Evolutionary conservation across 257 asterid species (phyloP).

Genomic region (Cordia subcordata): DNA sequence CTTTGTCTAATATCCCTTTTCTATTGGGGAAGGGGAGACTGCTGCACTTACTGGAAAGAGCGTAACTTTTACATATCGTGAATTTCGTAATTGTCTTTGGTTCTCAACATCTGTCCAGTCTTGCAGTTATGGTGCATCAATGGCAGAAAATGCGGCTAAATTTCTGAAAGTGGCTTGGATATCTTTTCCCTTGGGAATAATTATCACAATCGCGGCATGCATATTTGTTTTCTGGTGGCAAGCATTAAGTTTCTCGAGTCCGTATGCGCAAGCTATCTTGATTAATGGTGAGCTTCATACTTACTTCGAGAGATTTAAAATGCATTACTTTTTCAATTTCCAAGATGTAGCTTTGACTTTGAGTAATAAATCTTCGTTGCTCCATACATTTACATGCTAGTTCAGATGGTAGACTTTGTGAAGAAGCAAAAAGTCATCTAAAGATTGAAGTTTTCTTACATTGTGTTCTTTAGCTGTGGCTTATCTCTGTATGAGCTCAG

Average conservation of each 20-base stretch:
- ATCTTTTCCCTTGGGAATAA: conserved; percentile 69
- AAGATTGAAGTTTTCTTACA: no score
- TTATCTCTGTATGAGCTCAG: no score
- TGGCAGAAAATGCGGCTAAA: conserved; percentile 50
- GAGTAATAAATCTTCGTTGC: no score
- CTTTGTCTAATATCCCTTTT: no score
- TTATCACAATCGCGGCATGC: conserved; percentile 55
- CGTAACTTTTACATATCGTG: neutral
- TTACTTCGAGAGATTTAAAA: conserved; percentile 2
- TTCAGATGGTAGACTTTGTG: no score
- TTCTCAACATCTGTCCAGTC: neutral
- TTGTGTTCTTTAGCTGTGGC: no score
- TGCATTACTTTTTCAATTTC: neutral
- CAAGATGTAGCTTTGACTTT: neutral
- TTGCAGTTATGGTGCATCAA: conserved; percentile 63
- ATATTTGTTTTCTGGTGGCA: conserved; percentile 84
- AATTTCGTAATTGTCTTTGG: neutral
- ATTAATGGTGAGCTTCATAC: conserved; percentile 54
- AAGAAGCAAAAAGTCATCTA: no score
- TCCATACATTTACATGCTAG: no score
- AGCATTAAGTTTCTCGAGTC: conserved; percentile 56
- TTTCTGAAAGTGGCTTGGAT: conserved; percentile 91
- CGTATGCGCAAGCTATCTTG: conserved; percentile 84
- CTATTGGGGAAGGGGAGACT: neutral
- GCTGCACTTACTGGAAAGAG: neutral